Evolutionary conservation across 306 rosid species (phyloP).

Genomic region (Pyrus bretschneideri): DNA sequence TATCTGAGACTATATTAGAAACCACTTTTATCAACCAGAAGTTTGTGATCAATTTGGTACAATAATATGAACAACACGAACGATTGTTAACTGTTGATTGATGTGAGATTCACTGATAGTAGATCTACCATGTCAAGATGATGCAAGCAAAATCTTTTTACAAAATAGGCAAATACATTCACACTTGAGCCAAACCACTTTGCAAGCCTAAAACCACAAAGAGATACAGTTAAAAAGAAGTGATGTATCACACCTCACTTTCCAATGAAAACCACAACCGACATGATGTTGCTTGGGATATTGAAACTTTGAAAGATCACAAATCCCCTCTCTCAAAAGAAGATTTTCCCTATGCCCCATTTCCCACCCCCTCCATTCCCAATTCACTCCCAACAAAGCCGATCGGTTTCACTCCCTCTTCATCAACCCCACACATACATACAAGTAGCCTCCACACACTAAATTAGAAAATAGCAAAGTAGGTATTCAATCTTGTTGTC

Average conservation of each 20-base stretch:
- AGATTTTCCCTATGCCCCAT: conserved; percentile 20
- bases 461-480: background rate
- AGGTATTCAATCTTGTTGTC: background rate
- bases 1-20: background rate
- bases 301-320: conserved; percentile 51
- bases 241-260: conserved; percentile 30
- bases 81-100: background rate
- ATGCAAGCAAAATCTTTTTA: background rate
- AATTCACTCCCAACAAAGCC: conserved; percentile 20
- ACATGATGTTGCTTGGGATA: conserved; percentile 71
- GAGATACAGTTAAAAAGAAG: conserved; percentile 10
- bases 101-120: background rate
- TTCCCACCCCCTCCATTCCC: background rate
- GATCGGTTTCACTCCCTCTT: background rate
- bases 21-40: background rate
- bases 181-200: conserved; percentile 33
- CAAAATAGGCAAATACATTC: background rate
- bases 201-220: conserved; percentile 16
- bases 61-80: too few species aligned
- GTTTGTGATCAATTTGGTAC: too few species aligned
- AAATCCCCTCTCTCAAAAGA: conserved; percentile 28
- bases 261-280: conserved; percentile 57
- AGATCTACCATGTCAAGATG: background rate
- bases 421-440: conserved; percentile 3
- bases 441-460: conserved; percentile 21